Base-by-base conservation (phyloP, 345 rosid species). In the Abelmoschus esculentus region DNA sequence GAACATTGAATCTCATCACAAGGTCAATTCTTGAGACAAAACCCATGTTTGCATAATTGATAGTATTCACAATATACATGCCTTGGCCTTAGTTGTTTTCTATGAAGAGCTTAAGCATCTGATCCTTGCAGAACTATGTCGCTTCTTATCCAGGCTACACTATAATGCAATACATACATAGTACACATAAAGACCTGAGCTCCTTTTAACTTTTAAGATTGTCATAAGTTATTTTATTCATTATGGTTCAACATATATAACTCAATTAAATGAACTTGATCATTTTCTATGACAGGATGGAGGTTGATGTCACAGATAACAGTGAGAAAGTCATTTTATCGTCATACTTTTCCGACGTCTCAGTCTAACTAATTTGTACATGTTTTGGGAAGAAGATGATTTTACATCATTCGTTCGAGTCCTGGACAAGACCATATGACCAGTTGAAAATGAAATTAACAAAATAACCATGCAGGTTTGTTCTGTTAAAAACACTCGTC, bases 221-320 rank as follows among this genome's bases (percentile, higher is more conserved):
- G 13, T 34, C 6, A 60, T 0, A 60, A 15, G 5, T 32, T 31
- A n/a, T 7, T 36, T 36, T 40, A 40, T 36, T 0, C 2, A 15
- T 36, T 61, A 61, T 36, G 17, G 1, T 17, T 9, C 14, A 5
- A 8, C 7, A 7, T 7, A 50, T 32, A 19, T 14, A 2, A 31
- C 54, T 5, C 56, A 53, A 49, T 49, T 49, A 49, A 1, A 13
- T 49, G 42, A 38, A 38, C 7, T 22, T 31, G 22, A 26, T 2
- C 60, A 65, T 65, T 60, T 38, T 75, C 64, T 70, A 71, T 71
- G 76, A 69, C 90, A 93, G 97, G 98, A 87, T 84, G 80, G 93
- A 90, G 78, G 77, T 89, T 74, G 82, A 74, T 72, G 68, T 83
- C 56, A 46, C 54, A 66, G 85, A 77, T 14, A 18, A 50, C 72